Evolutionary conservation across 805 yeast genomes (phyloP), one percentile per base, ranked within the genome.

Genomic region (Candida pini): DNA sequence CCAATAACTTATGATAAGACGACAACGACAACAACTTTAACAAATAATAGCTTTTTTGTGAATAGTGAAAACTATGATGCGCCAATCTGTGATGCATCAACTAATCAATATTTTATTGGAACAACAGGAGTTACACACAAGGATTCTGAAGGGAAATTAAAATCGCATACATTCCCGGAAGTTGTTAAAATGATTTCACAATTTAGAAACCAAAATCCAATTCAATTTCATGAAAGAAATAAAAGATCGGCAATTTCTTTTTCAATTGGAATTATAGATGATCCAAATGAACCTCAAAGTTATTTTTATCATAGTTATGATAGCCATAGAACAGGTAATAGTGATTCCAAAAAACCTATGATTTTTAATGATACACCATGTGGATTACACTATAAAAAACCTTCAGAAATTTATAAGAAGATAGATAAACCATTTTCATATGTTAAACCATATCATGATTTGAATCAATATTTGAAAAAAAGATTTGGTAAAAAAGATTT

Each of bases 371-470:
- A 22, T 14, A 41, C 44, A 9, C 53, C 51, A 15, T 57, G 68
- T 48, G 76, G 75, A 1, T 45, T 70, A 18, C 47, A 64, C 17
- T 76, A 61, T 54, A 69, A 68, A 38, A 85, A 81, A 43, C 86
- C 92, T 0, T 78, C 77, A 48, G 90, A 83, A 43, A 81, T 90
- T 10, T 92, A 90, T 60, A 77, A 81, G 15, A 69, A 75, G 33
- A 84, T 90, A 12, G 68, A 62, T 16, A 68, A 64, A 34, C 97
- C 97, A 1, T 92, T 83, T 53, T 74, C 89, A 7, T 90, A 92
- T 53, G 89, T 96, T 0, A 83, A 88, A 1, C 96, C 96, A 3
- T 90, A 82, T 56, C 96, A 88, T 58, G 76, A 79, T 30, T 67
- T 90, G 37, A 77, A 85, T 47, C 71, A 77, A 9, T 89, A 89